Conservation (phyloP, 495 filamentous ascomycete genomes). For the Aspergillus carlsbadensis region DNA sequence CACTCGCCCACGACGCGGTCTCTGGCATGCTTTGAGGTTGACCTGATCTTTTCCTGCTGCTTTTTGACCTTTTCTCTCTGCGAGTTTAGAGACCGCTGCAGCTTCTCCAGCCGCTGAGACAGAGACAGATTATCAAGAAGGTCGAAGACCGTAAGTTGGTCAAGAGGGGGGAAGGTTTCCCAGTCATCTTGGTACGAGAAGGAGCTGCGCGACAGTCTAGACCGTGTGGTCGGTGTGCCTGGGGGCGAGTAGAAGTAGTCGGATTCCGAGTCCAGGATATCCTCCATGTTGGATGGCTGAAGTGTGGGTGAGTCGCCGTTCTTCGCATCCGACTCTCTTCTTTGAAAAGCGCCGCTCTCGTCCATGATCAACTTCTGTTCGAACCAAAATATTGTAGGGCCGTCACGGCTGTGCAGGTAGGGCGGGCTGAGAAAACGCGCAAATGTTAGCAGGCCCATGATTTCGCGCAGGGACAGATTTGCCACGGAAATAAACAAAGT, state of each 20-base stretch:
- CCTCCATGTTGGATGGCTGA: slow-evolving; percentile 23
- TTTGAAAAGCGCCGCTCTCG: slow-evolving; percentile 25
- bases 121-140: slow-evolving; percentile 91
- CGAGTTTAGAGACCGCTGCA: slow-evolving; percentile 73
- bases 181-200: slow-evolving; percentile 88
- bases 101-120: slow-evolving; percentile 81
- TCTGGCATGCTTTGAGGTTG: slow-evolving; percentile 52
- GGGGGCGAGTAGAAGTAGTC: slow-evolving; percentile 36
- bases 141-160: slow-evolving; percentile 88
- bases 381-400: slow-evolving; percentile 44
- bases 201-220: slow-evolving; percentile 64
- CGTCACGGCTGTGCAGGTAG: slow-evolving; percentile 37
- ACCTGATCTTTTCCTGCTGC: slow-evolving; percentile 73
- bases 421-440: slow-evolving; percentile 44
- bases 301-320: slow-evolving; percentile 29
- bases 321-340: slow-evolving; percentile 27
- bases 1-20: slow-evolving; percentile 86
- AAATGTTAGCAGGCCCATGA: slow-evolving; percentile 47
- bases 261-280: slow-evolving; percentile 30
- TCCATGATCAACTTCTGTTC: slow-evolving; percentile 47
- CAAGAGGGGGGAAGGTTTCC: slow-evolving; percentile 84
- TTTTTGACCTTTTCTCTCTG: slow-evolving; percentile 82
- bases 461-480: slow-evolving; percentile 11
- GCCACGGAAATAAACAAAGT: slow-evolving; percentile 1
- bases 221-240: slow-evolving; percentile 25